These are phyloP conservation scores for Phialophora macrospora DNA, from an alignment of 2,329 filamentous ascomycete species.

Conservation along the genomic window DNA sequence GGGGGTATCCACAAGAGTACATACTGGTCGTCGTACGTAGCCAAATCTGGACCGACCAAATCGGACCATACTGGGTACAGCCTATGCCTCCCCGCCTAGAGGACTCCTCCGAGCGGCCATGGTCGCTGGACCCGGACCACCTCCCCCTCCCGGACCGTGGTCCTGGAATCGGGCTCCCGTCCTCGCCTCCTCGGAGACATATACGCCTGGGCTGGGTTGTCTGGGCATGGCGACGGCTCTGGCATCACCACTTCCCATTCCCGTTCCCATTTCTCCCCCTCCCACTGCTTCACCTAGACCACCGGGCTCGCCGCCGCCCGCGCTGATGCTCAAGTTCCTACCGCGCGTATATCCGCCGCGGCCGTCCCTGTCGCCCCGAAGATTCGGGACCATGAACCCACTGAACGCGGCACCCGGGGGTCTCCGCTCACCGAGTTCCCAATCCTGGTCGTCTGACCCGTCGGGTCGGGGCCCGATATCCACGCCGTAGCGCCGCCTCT, in stretches of 20 bases:
- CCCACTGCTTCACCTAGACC: neutral
- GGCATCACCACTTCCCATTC: too few relatives aligned
- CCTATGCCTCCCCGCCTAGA: slow-evolving; percentile 32
- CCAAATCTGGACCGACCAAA: neutral
- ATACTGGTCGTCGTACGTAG: neutral
- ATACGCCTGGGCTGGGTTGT: slow-evolving; percentile 8
- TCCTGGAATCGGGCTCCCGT: neutral
- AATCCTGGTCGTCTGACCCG: slow-evolving; percentile 35
- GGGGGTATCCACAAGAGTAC: neutral
- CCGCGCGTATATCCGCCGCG: slow-evolving; percentile 29
- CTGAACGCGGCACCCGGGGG: slow-evolving; percentile 25
- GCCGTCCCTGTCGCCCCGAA: slow-evolving; percentile 26
- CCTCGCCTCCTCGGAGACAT: slow-evolving; percentile 1
- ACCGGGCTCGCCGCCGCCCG: neutral
- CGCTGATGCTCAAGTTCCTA: neutral
- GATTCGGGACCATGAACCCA: slow-evolving; percentile 27
- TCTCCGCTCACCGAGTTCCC: slow-evolving; percentile 31
- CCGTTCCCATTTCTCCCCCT: too few relatives aligned
- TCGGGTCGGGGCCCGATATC: slow-evolving; percentile 35
- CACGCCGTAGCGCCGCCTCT: slow-evolving; percentile 35
- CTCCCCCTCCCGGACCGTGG: slow-evolving; percentile 9
- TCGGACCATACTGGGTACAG: neutral
- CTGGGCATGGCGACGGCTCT: neutral
- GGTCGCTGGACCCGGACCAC: slow-evolving; percentile 21
- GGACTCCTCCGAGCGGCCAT: slow-evolving; percentile 17